A percentile compares a stretch with the other conserved stretches of the same genome.
Evolutionary conservation across 2,329 filamentous ascomycete genomes (phyloP).

Genomic region (Trichophyton simii): DNA sequence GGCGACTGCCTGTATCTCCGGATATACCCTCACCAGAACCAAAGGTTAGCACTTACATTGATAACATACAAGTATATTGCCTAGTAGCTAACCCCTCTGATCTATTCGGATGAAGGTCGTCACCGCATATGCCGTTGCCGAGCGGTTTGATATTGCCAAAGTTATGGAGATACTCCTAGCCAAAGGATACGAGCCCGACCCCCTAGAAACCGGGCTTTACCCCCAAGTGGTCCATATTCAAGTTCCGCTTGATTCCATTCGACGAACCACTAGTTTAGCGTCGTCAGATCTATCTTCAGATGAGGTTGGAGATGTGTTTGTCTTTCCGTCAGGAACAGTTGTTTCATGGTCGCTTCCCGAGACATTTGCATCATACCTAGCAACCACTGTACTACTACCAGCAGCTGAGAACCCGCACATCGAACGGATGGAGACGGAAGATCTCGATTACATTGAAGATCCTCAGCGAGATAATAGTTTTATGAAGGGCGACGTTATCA

Average conservation of each 20-base stretch:
- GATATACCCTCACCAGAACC: constrained; percentile 27
- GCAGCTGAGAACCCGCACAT: constrained; percentile 66
- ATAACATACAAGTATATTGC: not conserved
- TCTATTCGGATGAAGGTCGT: constrained; percentile 32
- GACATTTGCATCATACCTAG: constrained; percentile 55
- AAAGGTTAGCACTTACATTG: constrained; percentile 20
- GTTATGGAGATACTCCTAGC: constrained; percentile 46
- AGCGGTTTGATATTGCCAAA: constrained; percentile 49
- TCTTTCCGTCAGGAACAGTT: constrained; percentile 88
- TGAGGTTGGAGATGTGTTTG: constrained; percentile 70
- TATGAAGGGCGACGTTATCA: constrained; percentile 77
- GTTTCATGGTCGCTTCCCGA: constrained; percentile 83
- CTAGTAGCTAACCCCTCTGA: constrained; percentile 1
- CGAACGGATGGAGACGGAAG: constrained; percentile 66
- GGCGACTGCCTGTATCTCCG: constrained; percentile 33
- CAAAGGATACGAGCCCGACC: constrained; percentile 51
- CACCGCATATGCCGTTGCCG: constrained; percentile 56
- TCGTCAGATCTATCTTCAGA: constrained; percentile 29
- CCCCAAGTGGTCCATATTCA: constrained; percentile 54
- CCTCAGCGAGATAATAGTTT: constrained; percentile 56
- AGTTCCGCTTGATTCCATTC: constrained; percentile 35
- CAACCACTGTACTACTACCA: constrained; percentile 58
- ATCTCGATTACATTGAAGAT: constrained; percentile 78
- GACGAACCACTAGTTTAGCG: constrained; percentile 31
- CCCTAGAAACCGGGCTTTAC: constrained; percentile 48